Evolutionary conservation across 345 rosid species (phyloP), one percentile per base, ranked within the genome.

Genomic region (Pelargonium nanum): DNA sequence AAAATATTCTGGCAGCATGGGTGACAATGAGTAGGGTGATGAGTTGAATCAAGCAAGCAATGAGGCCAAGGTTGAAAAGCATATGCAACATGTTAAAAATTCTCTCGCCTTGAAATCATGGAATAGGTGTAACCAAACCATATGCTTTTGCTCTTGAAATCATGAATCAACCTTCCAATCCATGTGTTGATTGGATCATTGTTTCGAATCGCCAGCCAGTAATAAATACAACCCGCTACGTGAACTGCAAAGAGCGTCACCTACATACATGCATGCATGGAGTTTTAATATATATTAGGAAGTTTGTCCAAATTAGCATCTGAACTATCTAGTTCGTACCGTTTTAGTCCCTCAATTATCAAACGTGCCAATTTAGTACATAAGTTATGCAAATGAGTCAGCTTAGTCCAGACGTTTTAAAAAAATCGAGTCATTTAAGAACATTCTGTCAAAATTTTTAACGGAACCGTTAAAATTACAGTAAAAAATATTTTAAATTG

Each of bases 1-100:
- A n/a, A n/a, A 92, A 85, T 58, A 91, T 92, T 19, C 74, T 77
- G 48, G 76, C 70, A 4, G 91, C 84, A 3, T 79, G 62, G 62
- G 84, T 93, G 77, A 92, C 97, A n/a, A 92, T 65, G 40, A 92
- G 97, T 70, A 82, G 89, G 50, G 97, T 89, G 94, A 89, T 92
- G 89, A 84, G 89, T 61, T 95, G 97, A 17, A 89, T 92, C 53
- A 89, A 74, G 61, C 89, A 92, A 57, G 98, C 85, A 0, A 88
- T 76, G 74, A 92, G 95, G 21, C 91, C 89, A 56, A 89, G 89
- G 76, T 92, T 92, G 82, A 84, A 87, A 24, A 89, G 78, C 98
- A 92, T 89, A 68, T 92, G 89, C 28, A 80, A 20, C 83, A 83
- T 80, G 63, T 83, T 89, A 63, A 89, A 92, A n/a, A 78, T 21